phyloP scores from a whole-genome alignment of 768 basidiomycete genomes.

The Tephrocybe sp. region DNA sequence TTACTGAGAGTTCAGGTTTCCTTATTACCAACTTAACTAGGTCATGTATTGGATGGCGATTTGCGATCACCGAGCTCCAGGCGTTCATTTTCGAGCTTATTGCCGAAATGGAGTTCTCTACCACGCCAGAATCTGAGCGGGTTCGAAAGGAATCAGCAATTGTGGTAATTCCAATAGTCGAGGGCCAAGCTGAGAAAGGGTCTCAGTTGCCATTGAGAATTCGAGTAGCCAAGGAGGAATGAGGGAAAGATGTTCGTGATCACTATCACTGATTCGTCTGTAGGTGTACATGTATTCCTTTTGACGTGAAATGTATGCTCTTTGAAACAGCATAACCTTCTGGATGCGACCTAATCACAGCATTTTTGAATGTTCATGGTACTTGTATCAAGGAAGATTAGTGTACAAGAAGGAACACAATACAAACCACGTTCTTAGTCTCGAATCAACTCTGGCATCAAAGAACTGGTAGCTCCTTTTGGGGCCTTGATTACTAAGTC shows the following conservation, averaged over 20 bases:
- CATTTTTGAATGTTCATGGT: too few relatives aligned
- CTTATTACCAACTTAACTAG: conserved; percentile 10
- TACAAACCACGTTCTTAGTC: not conserved
- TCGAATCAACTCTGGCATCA: conserved; percentile 12
- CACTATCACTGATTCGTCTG: too few relatives aligned
- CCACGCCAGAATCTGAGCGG: conserved; percentile 30
- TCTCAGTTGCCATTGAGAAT: conserved; percentile 38
- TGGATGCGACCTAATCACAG: too few relatives aligned
- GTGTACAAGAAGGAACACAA: too few relatives aligned
- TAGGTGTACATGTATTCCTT: too few relatives aligned
- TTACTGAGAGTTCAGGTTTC: not conserved
- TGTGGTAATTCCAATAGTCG: conserved; percentile 40
- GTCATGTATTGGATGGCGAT: conserved; percentile 37
- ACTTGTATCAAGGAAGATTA: too few relatives aligned
- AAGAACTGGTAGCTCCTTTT: conserved; percentile 37
- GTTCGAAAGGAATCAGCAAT: conserved; percentile 37
- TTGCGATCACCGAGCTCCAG: conserved; percentile 45
- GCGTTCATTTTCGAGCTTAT: conserved; percentile 57
- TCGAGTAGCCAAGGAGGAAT: conserved; percentile 25
- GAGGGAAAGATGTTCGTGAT: conserved; percentile 16
- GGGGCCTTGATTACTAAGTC: conserved; percentile 71
- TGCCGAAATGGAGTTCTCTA: conserved; percentile 49
- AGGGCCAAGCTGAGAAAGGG: conserved; percentile 40
- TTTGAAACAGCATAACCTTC: too few relatives aligned
- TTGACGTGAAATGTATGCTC: too few relatives aligned